A percentile compares a stretch with the other conserved stretches of the same genome.
phyloP scores from a whole-genome alignment of 345 rosid species.

The Populus pruinosa region DNA sequence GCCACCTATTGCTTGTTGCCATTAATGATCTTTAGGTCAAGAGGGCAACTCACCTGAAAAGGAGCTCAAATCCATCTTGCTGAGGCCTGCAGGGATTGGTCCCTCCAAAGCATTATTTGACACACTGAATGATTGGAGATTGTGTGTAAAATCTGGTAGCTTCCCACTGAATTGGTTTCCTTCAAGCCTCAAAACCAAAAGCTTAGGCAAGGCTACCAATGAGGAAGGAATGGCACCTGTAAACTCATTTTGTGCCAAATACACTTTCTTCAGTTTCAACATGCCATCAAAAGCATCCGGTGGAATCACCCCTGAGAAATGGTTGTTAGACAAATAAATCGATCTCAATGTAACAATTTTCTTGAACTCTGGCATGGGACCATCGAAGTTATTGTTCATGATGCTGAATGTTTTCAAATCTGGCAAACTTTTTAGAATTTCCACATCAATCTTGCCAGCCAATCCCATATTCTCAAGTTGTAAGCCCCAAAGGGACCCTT shows the following conservation, averaged over 20 bases:
- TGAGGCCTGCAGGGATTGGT: constrained; percentile 47
- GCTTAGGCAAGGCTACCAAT: constrained; percentile 43
- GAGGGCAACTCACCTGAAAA: constrained; percentile 45
- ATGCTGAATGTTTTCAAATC: constrained; percentile 56
- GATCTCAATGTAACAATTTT: constrained; percentile 49
- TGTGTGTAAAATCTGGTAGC: constrained; percentile 48
- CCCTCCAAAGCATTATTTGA: constrained; percentile 63
- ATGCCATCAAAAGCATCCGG: constrained; percentile 54
- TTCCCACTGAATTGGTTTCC: constrained; percentile 56
- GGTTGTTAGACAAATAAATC: constrained; percentile 57
- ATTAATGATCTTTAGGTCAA: background rate
- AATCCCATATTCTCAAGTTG: constrained; percentile 59
- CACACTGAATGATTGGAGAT: constrained; percentile 36
- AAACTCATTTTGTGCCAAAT: constrained; percentile 50
- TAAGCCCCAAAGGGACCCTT: constrained; percentile 54
- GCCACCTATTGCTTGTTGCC: background rate
- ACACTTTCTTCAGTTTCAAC: constrained; percentile 59
- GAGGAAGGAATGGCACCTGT: constrained; percentile 64
- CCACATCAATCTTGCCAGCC: constrained; percentile 44
- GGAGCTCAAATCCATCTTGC: constrained; percentile 25
- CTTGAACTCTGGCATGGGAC: constrained; percentile 57
- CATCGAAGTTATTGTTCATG: constrained; percentile 53
- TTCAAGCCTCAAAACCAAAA: constrained; percentile 54
- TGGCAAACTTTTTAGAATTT: constrained; percentile 32
- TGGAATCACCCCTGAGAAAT: constrained; percentile 53